Evolutionary conservation across 2,329 filamentous ascomycete species (phyloP).

Genomic region (Diplodia mutila): DNA sequence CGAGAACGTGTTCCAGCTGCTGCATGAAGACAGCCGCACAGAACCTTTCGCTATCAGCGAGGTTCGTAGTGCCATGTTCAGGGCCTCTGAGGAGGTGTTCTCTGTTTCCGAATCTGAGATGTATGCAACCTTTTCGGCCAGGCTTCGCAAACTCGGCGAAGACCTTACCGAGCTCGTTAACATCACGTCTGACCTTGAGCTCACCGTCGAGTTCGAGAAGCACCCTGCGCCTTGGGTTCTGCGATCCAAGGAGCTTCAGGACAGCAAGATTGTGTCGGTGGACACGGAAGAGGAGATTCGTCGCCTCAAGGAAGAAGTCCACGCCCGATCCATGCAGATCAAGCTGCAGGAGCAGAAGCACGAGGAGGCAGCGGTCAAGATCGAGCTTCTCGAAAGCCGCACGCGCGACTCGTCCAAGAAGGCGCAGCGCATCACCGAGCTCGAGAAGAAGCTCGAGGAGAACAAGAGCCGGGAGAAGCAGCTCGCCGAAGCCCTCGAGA

Average conservation of each 20-base stretch:
- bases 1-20: conserved; percentile 64
- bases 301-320: conserved; percentile 76
- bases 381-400: conserved; percentile 86
- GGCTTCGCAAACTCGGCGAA: conserved; percentile 66
- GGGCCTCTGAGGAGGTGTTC: conserved; percentile 39
- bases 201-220: conserved; percentile 65
- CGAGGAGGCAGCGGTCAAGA: conserved; percentile 86
- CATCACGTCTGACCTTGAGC: conserved; percentile 54
- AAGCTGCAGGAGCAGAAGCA: conserved; percentile 70
- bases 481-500: conserved; percentile 22
- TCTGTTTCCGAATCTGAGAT: conserved; percentile 66
- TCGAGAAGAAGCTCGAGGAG: conserved; percentile 24
- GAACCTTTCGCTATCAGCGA: conserved; percentile 26
- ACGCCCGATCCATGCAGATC: conserved; percentile 66
- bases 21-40: conserved; percentile 71
- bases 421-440: conserved; percentile 45
- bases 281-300: conserved; percentile 86
- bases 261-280: conserved; percentile 77
- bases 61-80: conserved; percentile 25
- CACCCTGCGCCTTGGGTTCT: conserved; percentile 79
- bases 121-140: conserved; percentile 69
- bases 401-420: conserved; percentile 84
- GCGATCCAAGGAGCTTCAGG: conserved; percentile 78
- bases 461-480: conserved; percentile 18
- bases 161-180: conserved; percentile 72